Conservation (phyloP, 2,329 filamentous ascomycete genomes). For the Ophidiomyces ophidiicola region DNA sequence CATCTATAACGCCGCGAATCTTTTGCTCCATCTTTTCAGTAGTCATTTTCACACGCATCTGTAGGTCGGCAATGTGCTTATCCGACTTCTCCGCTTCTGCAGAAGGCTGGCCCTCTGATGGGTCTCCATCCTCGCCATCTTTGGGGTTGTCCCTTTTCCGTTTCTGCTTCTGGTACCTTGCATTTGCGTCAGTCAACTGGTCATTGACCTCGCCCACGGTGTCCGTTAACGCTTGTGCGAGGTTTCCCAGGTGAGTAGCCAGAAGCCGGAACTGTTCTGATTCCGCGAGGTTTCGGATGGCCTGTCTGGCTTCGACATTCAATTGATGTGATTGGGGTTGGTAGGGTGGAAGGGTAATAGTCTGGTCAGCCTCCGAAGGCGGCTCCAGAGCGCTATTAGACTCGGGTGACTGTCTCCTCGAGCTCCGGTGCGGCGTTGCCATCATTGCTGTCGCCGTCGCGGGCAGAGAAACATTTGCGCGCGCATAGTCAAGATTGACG, state of each 20-base stretch:
- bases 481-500: neutral
- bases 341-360: conserved; percentile 37
- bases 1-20: conserved; percentile 48
- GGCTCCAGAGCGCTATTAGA: neutral
- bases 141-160: conserved; percentile 19
- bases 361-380: neutral
- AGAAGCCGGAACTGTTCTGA: conserved; percentile 34
- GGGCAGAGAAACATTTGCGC: neutral
- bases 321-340: conserved; percentile 43
- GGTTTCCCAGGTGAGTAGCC: conserved; percentile 38
- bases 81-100: conserved; percentile 29
- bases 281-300: conserved; percentile 36
- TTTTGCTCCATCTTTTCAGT: conserved; percentile 46
- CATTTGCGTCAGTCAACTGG: conserved; percentile 32
- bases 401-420: neutral
- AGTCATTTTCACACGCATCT: conserved; percentile 38
- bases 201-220: conserved; percentile 47
- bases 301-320: conserved; percentile 35
- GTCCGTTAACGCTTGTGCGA: conserved; percentile 37
- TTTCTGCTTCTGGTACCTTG: conserved; percentile 28
- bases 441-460: conserved; percentile 2
- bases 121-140: neutral
- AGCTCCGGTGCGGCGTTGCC: neutral
- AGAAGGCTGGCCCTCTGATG: neutral
- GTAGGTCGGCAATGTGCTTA: conserved; percentile 31